Base-by-base conservation (phyloP, 1,139 yeast genomes). In the Magnusiomyces clavatus region DNA sequence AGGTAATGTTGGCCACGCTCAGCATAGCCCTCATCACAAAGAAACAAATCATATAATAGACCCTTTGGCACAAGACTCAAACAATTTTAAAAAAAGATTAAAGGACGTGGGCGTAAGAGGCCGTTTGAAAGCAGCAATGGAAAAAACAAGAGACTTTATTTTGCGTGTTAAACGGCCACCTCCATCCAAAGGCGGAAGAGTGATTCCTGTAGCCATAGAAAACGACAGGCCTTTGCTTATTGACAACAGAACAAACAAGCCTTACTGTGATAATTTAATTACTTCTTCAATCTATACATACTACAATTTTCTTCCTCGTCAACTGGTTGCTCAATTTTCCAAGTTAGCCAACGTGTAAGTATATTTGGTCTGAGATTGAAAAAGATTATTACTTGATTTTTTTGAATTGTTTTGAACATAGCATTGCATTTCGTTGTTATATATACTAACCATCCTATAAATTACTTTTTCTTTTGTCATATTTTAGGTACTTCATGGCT, bases 211-310 rank as follows among this genome's bases (percentile, higher is more conserved):
- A 13, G 62, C 61, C 42, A 54, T 66, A 16, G 60, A 62, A 1
- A 62, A 60, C 47, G 66, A 64, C 47, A 61, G 65, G 31, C 57
- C 59, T 20, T 49, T 34, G n/a, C 60, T 65, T 31, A 64, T 83
- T 1, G 96, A 89, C 64, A 90, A 84, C 61, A 71, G 96, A 56
- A 77, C 78, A 3, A 70, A 75, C n/a, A 75, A 68, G 49, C 82
- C 89, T 0, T 92, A 85, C 63, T 64, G 77, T 53, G 69, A 76
- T 56, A 92, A 92, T 68, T 62, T 74, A 38, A 83, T 92, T 56
- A 86, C 95, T 0, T 89, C 97, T 1, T 86, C 97, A 2, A 82
- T 90, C 61, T 92, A 94, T 69, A 83, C 92, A 3, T 57, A 85
- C 1, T 81, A 83, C 64, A 79, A 92, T 48, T 92, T 94, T 61